Evolutionary conservation across 2,329 filamentous ascomycete species (phyloP).

Genomic region (Arthrobotrys sinensis): DNA sequence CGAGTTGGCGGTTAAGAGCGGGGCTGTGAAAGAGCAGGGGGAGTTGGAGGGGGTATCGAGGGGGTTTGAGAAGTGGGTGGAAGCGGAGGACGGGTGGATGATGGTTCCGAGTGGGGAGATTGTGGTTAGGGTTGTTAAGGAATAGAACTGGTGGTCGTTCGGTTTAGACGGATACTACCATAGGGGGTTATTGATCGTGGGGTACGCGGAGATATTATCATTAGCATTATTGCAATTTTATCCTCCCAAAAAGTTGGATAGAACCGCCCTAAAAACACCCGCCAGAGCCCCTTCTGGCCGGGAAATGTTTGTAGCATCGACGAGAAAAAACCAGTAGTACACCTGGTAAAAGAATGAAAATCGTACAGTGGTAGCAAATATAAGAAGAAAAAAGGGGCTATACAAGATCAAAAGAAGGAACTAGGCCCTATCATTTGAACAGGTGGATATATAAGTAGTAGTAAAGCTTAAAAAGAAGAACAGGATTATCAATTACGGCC

Average conservation of each 20-base stretch:
- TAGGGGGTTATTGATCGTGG: background rate
- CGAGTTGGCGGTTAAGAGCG: constrained; percentile 20
- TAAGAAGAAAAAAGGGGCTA: too few relatives aligned
- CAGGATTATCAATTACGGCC: constrained; percentile 14
- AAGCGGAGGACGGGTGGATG: constrained; percentile 44
- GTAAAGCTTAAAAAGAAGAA: background rate
- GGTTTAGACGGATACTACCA: too few relatives aligned
- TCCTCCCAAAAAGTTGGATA: too few relatives aligned
- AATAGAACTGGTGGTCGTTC: background rate
- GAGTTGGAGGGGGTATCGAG: constrained; percentile 26
- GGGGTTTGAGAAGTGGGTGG: constrained; percentile 36
- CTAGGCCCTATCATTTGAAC: background rate
- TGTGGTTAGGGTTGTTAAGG: constrained; percentile 42
- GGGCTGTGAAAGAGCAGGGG: background rate
- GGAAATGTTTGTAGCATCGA: too few relatives aligned
- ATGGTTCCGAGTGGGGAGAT: constrained; percentile 49
- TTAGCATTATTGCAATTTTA: constrained; percentile 38
- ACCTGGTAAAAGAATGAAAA: too few relatives aligned
- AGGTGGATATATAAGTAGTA: background rate
- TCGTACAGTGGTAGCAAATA: too few relatives aligned
- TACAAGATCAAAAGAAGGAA: background rate
- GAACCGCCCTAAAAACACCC: too few relatives aligned
- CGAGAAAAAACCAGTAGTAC: too few relatives aligned
- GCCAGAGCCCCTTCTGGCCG: too few relatives aligned
- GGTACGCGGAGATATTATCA: constrained; percentile 39